Percentiles rank a stretch among this genome's conserved stretches.
phyloP scores from a whole-genome alignment of 441 rosid species.

The Corymbia citriodora region DNA sequence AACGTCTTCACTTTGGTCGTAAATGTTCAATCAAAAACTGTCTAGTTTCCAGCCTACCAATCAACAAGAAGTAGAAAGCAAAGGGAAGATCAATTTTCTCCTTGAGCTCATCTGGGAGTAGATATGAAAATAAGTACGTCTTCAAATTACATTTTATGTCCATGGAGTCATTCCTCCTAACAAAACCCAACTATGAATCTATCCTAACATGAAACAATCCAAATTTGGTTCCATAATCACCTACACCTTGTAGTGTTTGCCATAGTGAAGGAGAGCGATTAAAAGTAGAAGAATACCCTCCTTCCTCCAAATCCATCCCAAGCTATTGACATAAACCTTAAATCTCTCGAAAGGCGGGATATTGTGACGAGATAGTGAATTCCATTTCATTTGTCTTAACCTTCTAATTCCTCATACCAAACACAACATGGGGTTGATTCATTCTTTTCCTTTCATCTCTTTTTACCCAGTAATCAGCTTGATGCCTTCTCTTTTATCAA shows the following conservation, averaged over 20 bases:
- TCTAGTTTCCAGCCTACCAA: neutral
- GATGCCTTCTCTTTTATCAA: neutral
- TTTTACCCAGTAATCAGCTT: neutral
- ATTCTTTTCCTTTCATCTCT: neutral
- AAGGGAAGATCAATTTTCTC: neutral
- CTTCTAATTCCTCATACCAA: neutral
- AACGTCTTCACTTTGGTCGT: neutral
- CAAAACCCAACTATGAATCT: neutral
- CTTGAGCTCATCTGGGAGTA: neutral
- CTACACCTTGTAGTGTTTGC: neutral
- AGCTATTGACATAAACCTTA: neutral
- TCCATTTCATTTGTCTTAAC: neutral
- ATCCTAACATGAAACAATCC: neutral
- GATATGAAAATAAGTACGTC: neutral
- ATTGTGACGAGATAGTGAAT: neutral
- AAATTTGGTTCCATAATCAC: neutral
- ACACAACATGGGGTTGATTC: accelerated
- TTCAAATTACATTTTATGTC: neutral
- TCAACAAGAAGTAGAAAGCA: neutral
- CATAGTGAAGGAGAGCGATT: neutral
- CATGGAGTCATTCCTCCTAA: neutral
- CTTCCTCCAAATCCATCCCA: neutral
- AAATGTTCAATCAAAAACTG: neutral
- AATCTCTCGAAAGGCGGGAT: neutral
- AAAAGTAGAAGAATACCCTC: neutral